Evolutionary conservation across 2,329 filamentous ascomycete species (phyloP), one percentile per base, ranked within the genome.

Genomic region (Myriosclerotinia scirpicola): DNA sequence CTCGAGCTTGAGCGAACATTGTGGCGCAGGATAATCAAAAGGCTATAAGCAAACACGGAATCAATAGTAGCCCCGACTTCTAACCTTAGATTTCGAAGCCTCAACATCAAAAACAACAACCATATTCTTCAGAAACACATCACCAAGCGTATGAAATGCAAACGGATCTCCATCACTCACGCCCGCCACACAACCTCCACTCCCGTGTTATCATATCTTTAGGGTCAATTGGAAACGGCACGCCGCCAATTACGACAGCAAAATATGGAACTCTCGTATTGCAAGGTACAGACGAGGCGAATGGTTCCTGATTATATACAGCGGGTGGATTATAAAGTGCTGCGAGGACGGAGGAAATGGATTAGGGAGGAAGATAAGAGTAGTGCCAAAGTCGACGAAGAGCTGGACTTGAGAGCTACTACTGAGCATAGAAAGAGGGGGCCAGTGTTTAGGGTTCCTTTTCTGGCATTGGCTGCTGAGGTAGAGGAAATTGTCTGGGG

Each of bases 51-150:
- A 7, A 50, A 17, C 15, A 36, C 26, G 36, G 20, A 48, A 22
- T 48, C 40, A 48, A 38, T 58, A 64, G 11, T 26, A 36, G 8
- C 26, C 52, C 14, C 30, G 22, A 48, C 30, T 36, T 15, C 12
- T 22, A 14, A 83, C 81, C 5, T 79, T 77, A 78, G 83, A 80
- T 73, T 81, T 75, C n/a, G 76, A 80, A 7, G 75, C 79, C 0
- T 81, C 81, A 20, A 82, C 75, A 67, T 83, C 80, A 70, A 82
- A 83, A 0, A 84, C 81, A 0, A 80, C 79, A 61, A 85, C 73
- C 2, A 82, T 81, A 65, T 82, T 84, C 72, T 83, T 80, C 67
- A 85, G 73, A 66, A 84, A 85, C 8, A 79, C 78, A 44, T 81
- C 79, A 0, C 83, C 83, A 42, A 85, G 72, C 34, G 84, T 80